These are phyloP conservation scores for Colletotrichum orbiculare DNA, from an alignment of 2,329 filamentous ascomycete species.

Conservation along the genomic window DNA sequence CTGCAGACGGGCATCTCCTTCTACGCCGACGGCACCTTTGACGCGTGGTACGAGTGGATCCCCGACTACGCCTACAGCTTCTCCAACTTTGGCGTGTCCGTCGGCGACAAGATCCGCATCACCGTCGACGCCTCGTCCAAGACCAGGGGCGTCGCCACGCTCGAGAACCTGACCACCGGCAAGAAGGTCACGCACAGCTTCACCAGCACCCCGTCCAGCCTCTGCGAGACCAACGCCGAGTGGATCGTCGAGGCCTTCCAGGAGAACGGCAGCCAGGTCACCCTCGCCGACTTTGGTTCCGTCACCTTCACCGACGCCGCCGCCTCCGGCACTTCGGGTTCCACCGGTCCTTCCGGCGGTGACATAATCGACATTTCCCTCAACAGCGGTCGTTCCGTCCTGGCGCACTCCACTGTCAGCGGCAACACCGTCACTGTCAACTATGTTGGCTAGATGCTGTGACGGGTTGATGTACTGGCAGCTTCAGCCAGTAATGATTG, in stretches of 20 bases:
- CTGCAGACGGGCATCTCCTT: constrained; percentile 57
- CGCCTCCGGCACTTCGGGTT: constrained; percentile 40
- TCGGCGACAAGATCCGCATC: constrained; percentile 45
- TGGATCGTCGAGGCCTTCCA: constrained; percentile 69
- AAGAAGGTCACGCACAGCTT: constrained; percentile 63
- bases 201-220: constrained; percentile 51
- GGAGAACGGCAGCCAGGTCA: constrained; percentile 40
- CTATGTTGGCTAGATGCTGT: constrained; percentile 15
- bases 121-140: constrained; percentile 42
- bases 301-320: constrained; percentile 42
- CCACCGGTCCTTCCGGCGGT: constrained; percentile 31
- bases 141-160: constrained; percentile 41
- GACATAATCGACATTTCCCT: constrained; percentile 39
- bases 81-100: constrained; percentile 44
- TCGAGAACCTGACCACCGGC: constrained; percentile 63
- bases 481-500: no score
- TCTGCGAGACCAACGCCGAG: constrained; percentile 68
- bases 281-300: constrained; percentile 45
- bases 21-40: constrained; percentile 48
- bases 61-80: constrained; percentile 55
- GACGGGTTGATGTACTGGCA: background rate
- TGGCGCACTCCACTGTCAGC: constrained; percentile 29
- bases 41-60: constrained; percentile 60
- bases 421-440: constrained; percentile 32
- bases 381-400: constrained; percentile 13